These are phyloP conservation scores for Dothiorella sarmentorum DNA, from an alignment of 2,329 filamentous ascomycete genomes.

Conservation along the genomic window DNA sequence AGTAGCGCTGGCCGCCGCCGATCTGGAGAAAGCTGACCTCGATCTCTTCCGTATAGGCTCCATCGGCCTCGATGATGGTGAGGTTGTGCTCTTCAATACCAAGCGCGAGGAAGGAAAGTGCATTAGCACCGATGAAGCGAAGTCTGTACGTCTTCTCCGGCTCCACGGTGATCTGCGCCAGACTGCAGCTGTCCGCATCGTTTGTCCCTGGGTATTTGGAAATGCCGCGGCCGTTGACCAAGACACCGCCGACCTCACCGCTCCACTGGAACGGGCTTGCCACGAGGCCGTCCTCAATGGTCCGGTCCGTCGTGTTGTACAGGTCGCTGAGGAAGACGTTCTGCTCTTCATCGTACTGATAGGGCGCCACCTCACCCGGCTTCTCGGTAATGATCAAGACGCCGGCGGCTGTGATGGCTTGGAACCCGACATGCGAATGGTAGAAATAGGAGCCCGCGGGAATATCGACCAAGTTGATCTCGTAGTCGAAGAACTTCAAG, in stretches of 20 bases:
- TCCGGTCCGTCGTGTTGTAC: conserved; percentile 53
- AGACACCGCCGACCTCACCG: conserved; percentile 56
- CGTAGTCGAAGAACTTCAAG: conserved; percentile 64
- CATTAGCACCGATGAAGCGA: conserved; percentile 57
- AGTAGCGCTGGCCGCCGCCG: conserved; percentile 59
- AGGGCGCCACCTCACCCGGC: conserved; percentile 43
- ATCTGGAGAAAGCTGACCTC: conserved; percentile 53
- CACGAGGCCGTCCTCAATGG: conserved; percentile 50
- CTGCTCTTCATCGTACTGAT: conserved; percentile 60
- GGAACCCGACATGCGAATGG: conserved; percentile 64
- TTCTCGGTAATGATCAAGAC: conserved; percentile 56
- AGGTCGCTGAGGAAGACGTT: conserved; percentile 56
- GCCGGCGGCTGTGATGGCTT: conserved; percentile 57
- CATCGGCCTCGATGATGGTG: conserved; percentile 59
- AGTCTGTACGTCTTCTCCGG: conserved; percentile 60
- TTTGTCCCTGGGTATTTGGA: conserved; percentile 25
- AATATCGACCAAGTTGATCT: conserved; percentile 51
- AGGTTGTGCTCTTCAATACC: conserved; percentile 52
- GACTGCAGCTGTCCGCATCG: conserved; percentile 39
- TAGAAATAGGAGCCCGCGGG: conserved; percentile 66
- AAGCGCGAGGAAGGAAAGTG: conserved; percentile 55
- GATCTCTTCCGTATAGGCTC: conserved; percentile 49
- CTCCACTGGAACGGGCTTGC: conserved; percentile 54
- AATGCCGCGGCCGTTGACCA: conserved; percentile 57
- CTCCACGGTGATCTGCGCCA: conserved; percentile 56